These are phyloP conservation scores for Trichoderma atrobrunneum DNA, from an alignment of 2,329 filamentous ascomycete genomes.

Conservation along the genomic window DNA sequence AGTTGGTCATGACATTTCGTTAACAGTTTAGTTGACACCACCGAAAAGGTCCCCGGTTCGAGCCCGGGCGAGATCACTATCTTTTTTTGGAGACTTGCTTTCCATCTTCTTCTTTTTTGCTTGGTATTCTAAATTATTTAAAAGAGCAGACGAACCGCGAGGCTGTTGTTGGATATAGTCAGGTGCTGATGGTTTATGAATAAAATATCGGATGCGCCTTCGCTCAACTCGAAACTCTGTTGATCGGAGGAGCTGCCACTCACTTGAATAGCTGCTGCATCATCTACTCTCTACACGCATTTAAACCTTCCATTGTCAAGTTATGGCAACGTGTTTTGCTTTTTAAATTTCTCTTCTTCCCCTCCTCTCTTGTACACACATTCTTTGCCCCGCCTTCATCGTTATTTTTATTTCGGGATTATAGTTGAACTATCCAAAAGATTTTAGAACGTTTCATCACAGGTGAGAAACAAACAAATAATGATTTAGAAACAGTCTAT, in stretches of 20 bases:
- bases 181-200: not conserved
- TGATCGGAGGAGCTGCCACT: not conserved
- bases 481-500: not conserved
- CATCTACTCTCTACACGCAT: not conserved
- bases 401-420: not conserved
- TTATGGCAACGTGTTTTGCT: not conserved
- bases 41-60: slow-evolving; percentile 22
- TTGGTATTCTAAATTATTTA: no score
- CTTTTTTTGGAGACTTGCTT: not conserved
- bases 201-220: not conserved
- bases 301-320: not conserved
- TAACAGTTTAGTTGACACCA: slow-evolving; percentile 18
- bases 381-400: not conserved
- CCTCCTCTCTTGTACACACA: not conserved
- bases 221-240: not conserved
- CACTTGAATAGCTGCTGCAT: not conserved
- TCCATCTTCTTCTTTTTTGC: not conserved
- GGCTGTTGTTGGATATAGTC: not conserved
- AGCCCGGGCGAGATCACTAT: slow-evolving; percentile 20
- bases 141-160: not conserved
- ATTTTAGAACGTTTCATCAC: not conserved
- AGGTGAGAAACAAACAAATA: not conserved
- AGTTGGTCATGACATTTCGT: slow-evolving; percentile 22
- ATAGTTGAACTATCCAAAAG: not conserved
- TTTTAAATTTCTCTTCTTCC: not conserved